Conservation (phyloP, 202 grass and related monocot genomes). For the Brachypodium distachyon region DNA sequence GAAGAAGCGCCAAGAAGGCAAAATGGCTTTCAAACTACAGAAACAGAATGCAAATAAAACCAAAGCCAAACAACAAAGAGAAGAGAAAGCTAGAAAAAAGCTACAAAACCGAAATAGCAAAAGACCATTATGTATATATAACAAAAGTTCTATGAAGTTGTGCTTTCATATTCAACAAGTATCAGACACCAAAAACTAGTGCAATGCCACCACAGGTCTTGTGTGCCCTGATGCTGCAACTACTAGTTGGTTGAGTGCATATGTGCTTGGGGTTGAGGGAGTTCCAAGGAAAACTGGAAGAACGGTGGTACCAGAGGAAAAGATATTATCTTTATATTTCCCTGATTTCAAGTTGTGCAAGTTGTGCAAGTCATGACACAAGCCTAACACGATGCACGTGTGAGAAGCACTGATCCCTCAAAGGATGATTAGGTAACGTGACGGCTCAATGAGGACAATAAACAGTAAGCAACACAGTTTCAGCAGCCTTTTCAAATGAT, state of each 20-base stretch:
- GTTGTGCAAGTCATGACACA: not conserved
- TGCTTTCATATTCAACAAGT: not conserved
- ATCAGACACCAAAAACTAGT: not conserved
- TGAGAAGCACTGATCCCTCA: not conserved
- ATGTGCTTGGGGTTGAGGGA: not conserved
- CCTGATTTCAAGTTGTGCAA: not conserved
- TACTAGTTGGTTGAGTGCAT: not conserved
- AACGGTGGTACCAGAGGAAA: not conserved
- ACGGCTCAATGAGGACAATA: not conserved
- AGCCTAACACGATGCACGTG: not conserved
- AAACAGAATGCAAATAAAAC: too few species aligned
- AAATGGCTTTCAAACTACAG: too few species aligned
- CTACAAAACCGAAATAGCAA: too few species aligned
- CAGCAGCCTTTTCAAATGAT: not conserved
- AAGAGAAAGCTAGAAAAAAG: too few species aligned
- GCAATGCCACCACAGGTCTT: not conserved
- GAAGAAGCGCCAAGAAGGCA: too few species aligned
- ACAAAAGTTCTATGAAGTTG: not conserved
- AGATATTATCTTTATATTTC: not conserved
- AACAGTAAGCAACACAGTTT: not conserved
- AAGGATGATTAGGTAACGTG: not conserved
- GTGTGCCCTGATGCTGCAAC: not conserved
- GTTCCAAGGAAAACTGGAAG: not conserved
- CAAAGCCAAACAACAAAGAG: too few species aligned
- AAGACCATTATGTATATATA: not conserved